These are phyloP conservation scores for Onygenales sp. DNA, from an alignment of 2,329 filamentous ascomycete species.

Conservation along the genomic window DNA sequence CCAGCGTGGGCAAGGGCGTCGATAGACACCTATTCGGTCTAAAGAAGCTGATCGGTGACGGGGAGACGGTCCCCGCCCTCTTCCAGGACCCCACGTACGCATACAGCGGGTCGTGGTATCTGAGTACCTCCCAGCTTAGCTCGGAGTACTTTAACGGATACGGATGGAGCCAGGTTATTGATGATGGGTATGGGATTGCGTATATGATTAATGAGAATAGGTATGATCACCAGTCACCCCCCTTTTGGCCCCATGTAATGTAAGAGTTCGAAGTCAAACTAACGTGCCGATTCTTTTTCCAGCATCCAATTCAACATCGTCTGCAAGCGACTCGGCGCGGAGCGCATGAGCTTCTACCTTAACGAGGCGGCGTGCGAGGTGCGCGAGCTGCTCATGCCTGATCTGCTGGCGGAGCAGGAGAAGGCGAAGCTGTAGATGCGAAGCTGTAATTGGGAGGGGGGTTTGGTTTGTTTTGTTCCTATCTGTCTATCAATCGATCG, in stretches of 20 bases:
- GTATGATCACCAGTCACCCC: no score
- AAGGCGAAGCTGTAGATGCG: constrained; percentile 73
- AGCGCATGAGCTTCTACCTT: constrained; percentile 91
- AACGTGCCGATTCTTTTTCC: constrained; percentile 8
- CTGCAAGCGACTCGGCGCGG: constrained; percentile 80
- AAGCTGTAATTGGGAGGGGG: not conserved
- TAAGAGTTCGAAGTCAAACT: no score
- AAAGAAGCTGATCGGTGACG: constrained; percentile 76
- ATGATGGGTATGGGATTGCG: constrained; percentile 91
- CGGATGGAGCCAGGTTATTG: constrained; percentile 95
- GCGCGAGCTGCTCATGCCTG: constrained; percentile 73
- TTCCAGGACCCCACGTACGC: constrained; percentile 78
- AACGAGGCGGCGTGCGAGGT: constrained; percentile 90
- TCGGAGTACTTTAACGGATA: constrained; percentile 99
- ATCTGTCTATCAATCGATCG: not conserved
- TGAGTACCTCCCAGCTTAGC: constrained; percentile 81
- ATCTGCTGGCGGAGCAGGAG: constrained; percentile 54
- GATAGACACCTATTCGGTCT: constrained; percentile 96
- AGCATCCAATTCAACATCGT: constrained; percentile 98
- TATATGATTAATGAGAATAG: constrained; percentile 99
- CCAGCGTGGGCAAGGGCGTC: constrained; percentile 84
- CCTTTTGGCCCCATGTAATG: no score
- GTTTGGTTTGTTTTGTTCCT: not conserved
- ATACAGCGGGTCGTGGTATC: constrained; percentile 82
- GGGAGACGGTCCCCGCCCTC: constrained; percentile 70